phyloP scores from a whole-genome alignment of 805 yeast species.

The Groenewaldozyma tartarivorans region DNA sequence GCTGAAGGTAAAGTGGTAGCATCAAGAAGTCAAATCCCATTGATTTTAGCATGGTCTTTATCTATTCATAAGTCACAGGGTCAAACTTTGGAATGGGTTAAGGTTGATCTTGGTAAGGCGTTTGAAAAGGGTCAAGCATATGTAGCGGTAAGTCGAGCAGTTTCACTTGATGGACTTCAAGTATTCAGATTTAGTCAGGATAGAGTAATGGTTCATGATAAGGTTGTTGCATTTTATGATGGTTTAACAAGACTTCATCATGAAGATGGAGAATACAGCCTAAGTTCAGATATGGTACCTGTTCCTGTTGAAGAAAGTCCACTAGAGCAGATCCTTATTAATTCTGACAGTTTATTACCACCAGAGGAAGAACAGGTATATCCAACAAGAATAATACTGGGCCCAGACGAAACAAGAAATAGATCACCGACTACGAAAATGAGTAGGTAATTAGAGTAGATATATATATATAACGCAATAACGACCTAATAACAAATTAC shows the following conservation, averaged over 20 bases:
- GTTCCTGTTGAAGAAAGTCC: too few relatives aligned
- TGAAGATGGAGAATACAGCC: not conserved
- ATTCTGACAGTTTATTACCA: too few relatives aligned
- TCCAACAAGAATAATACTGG: too few relatives aligned
- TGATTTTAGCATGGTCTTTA: conserved; percentile 92
- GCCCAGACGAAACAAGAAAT: too few relatives aligned
- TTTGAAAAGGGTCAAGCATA: conserved; percentile 95
- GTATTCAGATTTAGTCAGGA: conserved; percentile 59
- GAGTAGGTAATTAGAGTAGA: too few relatives aligned
- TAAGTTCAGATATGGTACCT: not conserved
- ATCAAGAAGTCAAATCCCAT: conserved; percentile 69
- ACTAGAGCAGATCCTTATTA: too few relatives aligned
- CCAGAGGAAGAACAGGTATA: too few relatives aligned
- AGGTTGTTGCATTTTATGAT: conserved; percentile 61
- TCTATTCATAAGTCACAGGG: conserved; percentile 97
- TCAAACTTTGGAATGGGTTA: conserved; percentile 66
- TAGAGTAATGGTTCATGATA: conserved; percentile 59
- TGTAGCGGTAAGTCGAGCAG: conserved; percentile 90
- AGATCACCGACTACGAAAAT: too few relatives aligned
- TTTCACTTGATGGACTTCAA: conserved; percentile 71
- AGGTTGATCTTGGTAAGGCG: conserved; percentile 63
- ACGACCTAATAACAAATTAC: too few relatives aligned
- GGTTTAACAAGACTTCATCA: conserved; percentile 7
- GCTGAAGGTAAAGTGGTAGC: conserved; percentile 60
- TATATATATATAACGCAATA: too few relatives aligned